These are phyloP conservation scores for Aquilaria sinensis DNA, from an alignment of 345 rosid genomes.

Conservation along the genomic window DNA sequence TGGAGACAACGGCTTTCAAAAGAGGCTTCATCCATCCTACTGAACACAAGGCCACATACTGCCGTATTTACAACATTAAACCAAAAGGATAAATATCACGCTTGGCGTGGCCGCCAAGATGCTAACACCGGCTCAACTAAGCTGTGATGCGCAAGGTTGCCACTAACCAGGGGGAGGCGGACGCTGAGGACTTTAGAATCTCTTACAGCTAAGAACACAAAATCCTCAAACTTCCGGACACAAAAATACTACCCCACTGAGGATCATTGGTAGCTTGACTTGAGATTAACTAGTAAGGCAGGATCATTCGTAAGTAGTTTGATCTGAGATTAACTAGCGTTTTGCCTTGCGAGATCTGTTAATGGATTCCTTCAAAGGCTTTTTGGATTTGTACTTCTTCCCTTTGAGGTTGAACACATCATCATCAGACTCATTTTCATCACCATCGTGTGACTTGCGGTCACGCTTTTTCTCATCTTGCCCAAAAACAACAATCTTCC, in stretches of 20 bases:
- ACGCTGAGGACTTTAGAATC: background rate
- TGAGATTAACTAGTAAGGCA: background rate
- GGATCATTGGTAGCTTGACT: background rate
- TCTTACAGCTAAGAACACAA: background rate
- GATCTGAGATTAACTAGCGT: slow-evolving; percentile 1
- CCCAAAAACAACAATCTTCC: slow-evolving; percentile 48
- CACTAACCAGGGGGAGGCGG: background rate
- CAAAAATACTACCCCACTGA: background rate
- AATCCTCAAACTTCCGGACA: background rate
- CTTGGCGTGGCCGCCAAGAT: no score
- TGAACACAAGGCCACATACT: no score
- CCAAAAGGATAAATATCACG: no score
- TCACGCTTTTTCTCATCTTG: slow-evolving; percentile 43
- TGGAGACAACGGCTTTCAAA: no score
- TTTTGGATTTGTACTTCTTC: slow-evolving; percentile 40
- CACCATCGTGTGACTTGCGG: slow-evolving; percentile 28
- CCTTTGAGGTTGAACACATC: slow-evolving; percentile 42
- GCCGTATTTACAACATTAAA: no score
- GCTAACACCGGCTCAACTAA: no score
- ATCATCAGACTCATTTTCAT: slow-evolving; percentile 41
- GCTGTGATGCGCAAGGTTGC: no score
- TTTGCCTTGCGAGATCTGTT: slow-evolving; percentile 28
- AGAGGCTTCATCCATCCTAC: no score
- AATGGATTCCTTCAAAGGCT: slow-evolving; percentile 24
- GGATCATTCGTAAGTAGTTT: background rate